Base-by-base conservation (phyloP, 1,284 basidiomycete genomes). In the Fomitopsis schrenkii region DNA sequence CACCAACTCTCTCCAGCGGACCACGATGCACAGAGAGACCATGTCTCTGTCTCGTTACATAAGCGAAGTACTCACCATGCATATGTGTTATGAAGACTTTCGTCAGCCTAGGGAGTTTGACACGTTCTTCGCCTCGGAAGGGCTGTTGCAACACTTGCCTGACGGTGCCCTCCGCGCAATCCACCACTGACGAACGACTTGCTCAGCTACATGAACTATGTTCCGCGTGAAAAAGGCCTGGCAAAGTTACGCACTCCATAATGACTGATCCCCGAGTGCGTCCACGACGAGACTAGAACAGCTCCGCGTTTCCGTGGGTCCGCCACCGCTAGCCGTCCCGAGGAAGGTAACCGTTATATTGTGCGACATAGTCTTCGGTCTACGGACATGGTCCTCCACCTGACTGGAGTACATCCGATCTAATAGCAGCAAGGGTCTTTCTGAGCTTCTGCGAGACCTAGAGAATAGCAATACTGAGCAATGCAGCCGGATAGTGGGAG, bases 51-150 rank as follows among this genome's bases (percentile, higher is more conserved):
- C 30, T 40, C 14, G 35, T 12, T 12, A 40, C 12, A 40, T 3
- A 40, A 15, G 9, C 5, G 14, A 5, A 35, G 10, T 2, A 58
- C 59, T 62, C 65, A 85, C 91, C 85, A 70, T 97, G 95, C 86
- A 96, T 88, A 69, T 96, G 95, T 0, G 95, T 96, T 59, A 96
- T 81, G 74, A 96, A 95, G 42, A 95, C 85, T 67, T 89, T 90
- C 14, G 78, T 78, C 46, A 95, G 80, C 61, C 80, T 85, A 41
- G 76, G 77, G 50, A 85, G 75, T 63, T 81, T 83, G 48, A 89
- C 64, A 36, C 72, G 61, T 28, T 71, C 70, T 33, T 66, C 60
- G 17, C 72, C 71, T 17, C 67, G 64, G 17, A 66, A 67, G 3
- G 74, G 65, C 72, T 78, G 69, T 70, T 77, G 63, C 66, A 75